Evolutionary conservation across 768 basidiomycete genomes (phyloP).

Genomic region (Thelephora aurantiotincta): DNA sequence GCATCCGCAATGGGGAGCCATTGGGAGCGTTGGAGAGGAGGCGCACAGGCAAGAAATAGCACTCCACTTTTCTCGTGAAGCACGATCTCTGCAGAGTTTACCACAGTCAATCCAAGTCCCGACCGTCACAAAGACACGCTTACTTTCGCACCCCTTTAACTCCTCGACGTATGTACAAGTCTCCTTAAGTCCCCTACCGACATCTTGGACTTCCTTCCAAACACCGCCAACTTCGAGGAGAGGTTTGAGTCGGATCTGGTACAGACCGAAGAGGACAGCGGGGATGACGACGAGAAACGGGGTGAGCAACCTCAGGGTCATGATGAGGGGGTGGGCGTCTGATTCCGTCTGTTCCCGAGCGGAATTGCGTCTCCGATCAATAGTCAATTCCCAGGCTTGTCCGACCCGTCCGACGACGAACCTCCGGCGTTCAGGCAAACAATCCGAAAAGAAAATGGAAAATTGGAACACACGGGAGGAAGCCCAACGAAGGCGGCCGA

Average conservation of each 20-base stretch:
- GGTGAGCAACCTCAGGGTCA: too few species aligned
- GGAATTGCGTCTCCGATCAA: too few species aligned
- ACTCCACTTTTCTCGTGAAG: constrained; percentile 43
- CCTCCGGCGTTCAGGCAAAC: too few species aligned
- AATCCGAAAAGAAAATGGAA: too few species aligned
- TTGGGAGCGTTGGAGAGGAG: constrained; percentile 26
- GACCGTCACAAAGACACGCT: neutral
- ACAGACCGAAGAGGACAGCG: constrained; percentile 28
- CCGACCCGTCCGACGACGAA: too few species aligned
- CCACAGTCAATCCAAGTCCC: neutral
- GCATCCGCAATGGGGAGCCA: constrained; percentile 36
- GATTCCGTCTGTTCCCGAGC: too few species aligned
- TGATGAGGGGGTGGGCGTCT: too few species aligned
- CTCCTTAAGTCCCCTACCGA: constrained; percentile 23
- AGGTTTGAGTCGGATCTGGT: constrained; percentile 34
- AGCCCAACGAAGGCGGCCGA: too few species aligned
- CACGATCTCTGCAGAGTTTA: constrained; percentile 33
- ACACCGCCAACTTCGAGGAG: constrained; percentile 27
- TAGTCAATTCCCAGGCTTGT: too few species aligned
- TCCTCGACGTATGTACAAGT: constrained; percentile 35
- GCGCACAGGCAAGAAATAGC: constrained; percentile 52
- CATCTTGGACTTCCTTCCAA: constrained; percentile 26
- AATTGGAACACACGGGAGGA: too few species aligned
- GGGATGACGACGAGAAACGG: constrained; percentile 18
- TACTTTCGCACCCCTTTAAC: constrained; percentile 60